phyloP scores from a whole-genome alignment of 495 filamentous ascomycete genomes.

The Rostrohypoxylon terebratum region DNA sequence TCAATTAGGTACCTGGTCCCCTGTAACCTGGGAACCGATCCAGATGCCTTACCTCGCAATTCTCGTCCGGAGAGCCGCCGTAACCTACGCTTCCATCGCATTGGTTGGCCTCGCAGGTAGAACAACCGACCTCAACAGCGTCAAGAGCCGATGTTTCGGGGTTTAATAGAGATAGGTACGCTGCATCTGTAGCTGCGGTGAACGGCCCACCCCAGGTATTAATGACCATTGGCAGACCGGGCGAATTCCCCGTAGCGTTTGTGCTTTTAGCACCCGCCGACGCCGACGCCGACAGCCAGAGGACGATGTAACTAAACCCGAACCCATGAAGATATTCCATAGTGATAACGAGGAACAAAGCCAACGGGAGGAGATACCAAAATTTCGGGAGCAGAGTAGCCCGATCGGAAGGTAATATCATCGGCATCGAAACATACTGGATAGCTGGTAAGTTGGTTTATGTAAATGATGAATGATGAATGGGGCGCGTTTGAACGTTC shows the following conservation, averaged over 20 bases:
- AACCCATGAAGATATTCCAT: conserved; percentile 23
- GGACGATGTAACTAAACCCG: conserved; percentile 11
- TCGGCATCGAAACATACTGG: conserved; percentile 22
- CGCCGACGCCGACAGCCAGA: conserved; percentile 30
- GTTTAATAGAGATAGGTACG: conserved; percentile 51
- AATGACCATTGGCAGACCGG: conserved; percentile 57
- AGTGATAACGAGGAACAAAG: conserved; percentile 6
- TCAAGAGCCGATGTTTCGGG: conserved; percentile 52
- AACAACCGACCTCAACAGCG: conserved; percentile 58
- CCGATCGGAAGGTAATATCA: neutral
- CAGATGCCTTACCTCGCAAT: conserved; percentile 51
- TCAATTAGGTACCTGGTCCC: neutral
- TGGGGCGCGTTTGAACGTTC: conserved; percentile 16
- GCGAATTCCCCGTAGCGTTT: conserved; percentile 38
- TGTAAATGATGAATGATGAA: conserved; percentile 12
- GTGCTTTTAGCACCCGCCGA: conserved; percentile 8
- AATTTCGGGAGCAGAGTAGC: neutral
- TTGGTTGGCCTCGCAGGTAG: conserved; percentile 58
- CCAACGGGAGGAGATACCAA: conserved; percentile 15
- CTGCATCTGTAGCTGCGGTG: conserved; percentile 62
- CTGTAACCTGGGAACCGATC: neutral
- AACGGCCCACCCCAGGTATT: conserved; percentile 62
- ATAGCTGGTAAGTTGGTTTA: neutral
- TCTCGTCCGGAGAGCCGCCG: conserved; percentile 62
- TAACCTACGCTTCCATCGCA: conserved; percentile 62